Evolutionary conservation across 352 stramenopile species (phyloP).

Genomic region (Phytophthora hibernalis): DNA sequence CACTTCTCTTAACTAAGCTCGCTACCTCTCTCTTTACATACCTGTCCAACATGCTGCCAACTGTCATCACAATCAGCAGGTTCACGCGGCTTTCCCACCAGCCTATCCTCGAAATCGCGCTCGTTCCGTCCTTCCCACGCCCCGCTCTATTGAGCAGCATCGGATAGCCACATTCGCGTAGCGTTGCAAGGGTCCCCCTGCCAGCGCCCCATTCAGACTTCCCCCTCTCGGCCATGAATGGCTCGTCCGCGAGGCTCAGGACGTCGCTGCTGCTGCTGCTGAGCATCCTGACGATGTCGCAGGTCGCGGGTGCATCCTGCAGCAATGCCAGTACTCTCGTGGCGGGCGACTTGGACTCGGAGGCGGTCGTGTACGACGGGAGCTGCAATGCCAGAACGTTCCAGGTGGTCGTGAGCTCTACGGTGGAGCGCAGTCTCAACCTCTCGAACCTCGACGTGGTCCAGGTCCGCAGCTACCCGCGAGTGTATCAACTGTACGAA

Average conservation of each 20-base stretch:
- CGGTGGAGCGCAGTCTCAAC: slow-evolving; percentile 58
- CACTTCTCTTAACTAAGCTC: background rate
- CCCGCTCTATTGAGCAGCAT: slow-evolving; percentile 29
- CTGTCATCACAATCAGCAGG: background rate
- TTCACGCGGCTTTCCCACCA: background rate
- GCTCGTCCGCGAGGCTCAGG: slow-evolving; percentile 21
- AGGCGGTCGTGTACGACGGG: slow-evolving; percentile 63
- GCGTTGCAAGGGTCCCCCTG: slow-evolving; percentile 27
- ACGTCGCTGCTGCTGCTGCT: slow-evolving; percentile 13
- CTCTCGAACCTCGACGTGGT: slow-evolving; percentile 68
- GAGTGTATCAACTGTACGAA: slow-evolving; percentile 58
- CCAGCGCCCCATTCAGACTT: slow-evolving; percentile 32
- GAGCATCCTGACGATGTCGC: slow-evolving; percentile 10
- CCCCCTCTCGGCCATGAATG: slow-evolving; percentile 30
- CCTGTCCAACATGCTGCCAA: background rate
- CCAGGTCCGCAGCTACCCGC: slow-evolving; percentile 55
- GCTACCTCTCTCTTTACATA: background rate
- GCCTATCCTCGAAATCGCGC: background rate
- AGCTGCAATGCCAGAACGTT: slow-evolving; percentile 53
- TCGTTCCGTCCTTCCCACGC: slow-evolving; percentile 19
- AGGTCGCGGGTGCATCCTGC: slow-evolving; percentile 31
- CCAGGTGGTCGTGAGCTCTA: slow-evolving; percentile 42
- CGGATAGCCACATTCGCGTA: slow-evolving; percentile 5
- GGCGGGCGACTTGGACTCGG: slow-evolving; percentile 35
- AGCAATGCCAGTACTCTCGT: slow-evolving; percentile 54